Percentiles rank a stretch among this genome's conserved stretches.
Evolutionary conservation across 768 basidiomycete species (phyloP).

Genomic region (Termitomyces bulborhizus): DNA sequence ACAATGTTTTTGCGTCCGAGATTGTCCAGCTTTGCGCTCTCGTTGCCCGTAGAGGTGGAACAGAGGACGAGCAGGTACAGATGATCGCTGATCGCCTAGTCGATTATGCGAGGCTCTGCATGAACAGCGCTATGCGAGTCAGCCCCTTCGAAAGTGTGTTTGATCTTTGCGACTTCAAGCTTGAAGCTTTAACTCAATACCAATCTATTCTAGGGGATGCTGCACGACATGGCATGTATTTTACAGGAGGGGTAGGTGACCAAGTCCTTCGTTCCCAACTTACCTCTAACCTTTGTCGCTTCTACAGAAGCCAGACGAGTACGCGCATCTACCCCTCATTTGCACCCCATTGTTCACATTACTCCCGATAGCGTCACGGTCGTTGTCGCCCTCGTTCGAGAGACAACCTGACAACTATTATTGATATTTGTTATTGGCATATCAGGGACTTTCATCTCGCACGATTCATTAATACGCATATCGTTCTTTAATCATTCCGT

Average conservation of each 20-base stretch:
- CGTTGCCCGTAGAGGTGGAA: constrained; percentile 45
- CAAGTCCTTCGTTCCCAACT: constrained; percentile 1
- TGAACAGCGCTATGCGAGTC: constrained; percentile 55
- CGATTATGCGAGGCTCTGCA: constrained; percentile 61
- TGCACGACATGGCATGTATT: constrained; percentile 56
- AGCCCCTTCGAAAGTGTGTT: constrained; percentile 73
- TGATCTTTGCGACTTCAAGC: neutral
- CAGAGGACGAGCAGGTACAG: constrained; percentile 61
- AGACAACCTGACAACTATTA: constrained; percentile 36
- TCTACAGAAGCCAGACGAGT: constrained; percentile 77
- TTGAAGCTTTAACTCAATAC: neutral
- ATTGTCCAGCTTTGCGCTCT: constrained; percentile 66
- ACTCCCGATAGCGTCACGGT: constrained; percentile 54
- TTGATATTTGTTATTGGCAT: constrained; percentile 8
- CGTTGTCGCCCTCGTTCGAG: constrained; percentile 60
- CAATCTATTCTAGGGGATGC: constrained; percentile 45
- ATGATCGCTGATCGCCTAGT: constrained; percentile 69
- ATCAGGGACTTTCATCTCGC: constrained; percentile 8
- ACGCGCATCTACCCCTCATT: constrained; percentile 21
- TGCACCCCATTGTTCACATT: constrained; percentile 7
- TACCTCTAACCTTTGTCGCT: constrained; percentile 7
- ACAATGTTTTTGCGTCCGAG: constrained; percentile 66
- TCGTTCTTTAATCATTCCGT: neutral
- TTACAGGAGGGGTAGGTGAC: constrained; percentile 65
- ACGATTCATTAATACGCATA: constrained; percentile 4